phyloP scores from a whole-genome alignment of 2,329 filamentous ascomycete genomes.

The Aspergillus sp. region DNA sequence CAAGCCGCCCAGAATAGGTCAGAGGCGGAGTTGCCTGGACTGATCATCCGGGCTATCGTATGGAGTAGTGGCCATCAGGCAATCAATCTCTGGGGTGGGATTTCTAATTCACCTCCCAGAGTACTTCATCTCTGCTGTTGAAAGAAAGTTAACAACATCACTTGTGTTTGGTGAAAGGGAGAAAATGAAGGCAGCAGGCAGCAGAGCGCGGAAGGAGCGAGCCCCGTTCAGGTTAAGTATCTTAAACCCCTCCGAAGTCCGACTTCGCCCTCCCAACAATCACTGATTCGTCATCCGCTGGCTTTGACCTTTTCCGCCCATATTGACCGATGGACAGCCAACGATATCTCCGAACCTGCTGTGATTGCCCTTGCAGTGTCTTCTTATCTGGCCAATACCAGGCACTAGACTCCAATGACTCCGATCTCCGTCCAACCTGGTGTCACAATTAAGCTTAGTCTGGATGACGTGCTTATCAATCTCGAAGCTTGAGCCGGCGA shows the following conservation, averaged over 20 bases:
- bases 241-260: background rate
- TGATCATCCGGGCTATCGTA: background rate
- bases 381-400: background rate
- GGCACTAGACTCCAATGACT: background rate
- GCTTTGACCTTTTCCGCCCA: background rate
- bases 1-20: background rate
- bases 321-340: background rate
- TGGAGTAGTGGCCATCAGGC: background rate
- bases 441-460: background rate
- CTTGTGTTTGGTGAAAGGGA: background rate
- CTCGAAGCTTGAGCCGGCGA: background rate
- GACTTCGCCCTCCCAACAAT: background rate
- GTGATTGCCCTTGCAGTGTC: background rate
- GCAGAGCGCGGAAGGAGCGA: background rate
- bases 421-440: background rate
- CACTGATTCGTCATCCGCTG: background rate
- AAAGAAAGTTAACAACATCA: background rate
- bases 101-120: background rate
- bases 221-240: constrained; percentile 1
- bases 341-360: background rate
- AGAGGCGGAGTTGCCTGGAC: background rate
- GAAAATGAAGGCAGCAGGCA: background rate
- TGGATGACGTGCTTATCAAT: background rate
- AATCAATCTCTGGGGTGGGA: background rate
- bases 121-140: background rate